Conservation (phyloP, 2,329 filamentous ascomycete species). For the Fusarium humuli region DNA sequence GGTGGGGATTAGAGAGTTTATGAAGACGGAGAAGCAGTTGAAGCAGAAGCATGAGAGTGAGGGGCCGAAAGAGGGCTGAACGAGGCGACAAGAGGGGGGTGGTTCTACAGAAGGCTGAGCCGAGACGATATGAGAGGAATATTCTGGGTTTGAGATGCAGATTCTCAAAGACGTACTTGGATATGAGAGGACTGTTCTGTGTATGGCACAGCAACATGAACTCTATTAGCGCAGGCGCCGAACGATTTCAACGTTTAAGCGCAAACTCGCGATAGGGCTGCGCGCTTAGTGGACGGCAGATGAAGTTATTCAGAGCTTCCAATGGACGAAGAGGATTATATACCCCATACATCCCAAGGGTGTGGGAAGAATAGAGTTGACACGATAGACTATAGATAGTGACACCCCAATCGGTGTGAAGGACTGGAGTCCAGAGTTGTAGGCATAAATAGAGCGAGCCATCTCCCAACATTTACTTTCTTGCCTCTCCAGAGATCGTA, state of each 20-base stretch:
- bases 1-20: constrained; percentile 94
- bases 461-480: not conserved
- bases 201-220: not conserved
- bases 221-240: not conserved
- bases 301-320: not conserved
- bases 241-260: not conserved
- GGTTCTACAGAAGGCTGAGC: not conserved
- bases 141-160: not conserved
- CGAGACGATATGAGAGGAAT: not conserved
- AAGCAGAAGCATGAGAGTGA: constrained; percentile 77
- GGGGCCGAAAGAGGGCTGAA: constrained; percentile 58
- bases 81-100: not conserved
- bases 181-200: not conserved
- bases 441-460: not conserved
- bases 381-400: not conserved
- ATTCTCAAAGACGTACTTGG: too few relatives aligned
- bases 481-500: not conserved
- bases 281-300: not conserved
- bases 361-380: not conserved
- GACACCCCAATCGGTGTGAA: not conserved
- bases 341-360: not conserved
- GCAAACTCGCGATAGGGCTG: not conserved
- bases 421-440: not conserved
- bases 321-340: not conserved
- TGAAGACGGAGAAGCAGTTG: constrained; percentile 94